Conservation (phyloP, 768 basidiomycete genomes). For the Dioszegia hungarica region DNA sequence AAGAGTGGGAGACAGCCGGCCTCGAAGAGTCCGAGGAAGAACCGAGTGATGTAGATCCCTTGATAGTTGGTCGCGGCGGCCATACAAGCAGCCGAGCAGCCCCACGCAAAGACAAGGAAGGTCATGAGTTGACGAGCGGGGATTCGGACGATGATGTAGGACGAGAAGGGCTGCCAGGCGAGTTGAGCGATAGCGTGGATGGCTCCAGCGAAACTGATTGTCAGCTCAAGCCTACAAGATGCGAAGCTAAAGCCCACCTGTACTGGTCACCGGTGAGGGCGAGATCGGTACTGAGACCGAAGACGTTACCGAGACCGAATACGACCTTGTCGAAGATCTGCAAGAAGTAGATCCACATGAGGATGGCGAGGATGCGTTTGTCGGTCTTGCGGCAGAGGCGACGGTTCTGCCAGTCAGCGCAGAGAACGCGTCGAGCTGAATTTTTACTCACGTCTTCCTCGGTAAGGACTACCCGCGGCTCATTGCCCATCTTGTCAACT, state of each 20-base stretch:
- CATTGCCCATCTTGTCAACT: constrained; percentile 26
- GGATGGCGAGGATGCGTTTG: constrained; percentile 35
- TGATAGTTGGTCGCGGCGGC: constrained; percentile 24
- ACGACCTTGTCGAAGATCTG: constrained; percentile 42
- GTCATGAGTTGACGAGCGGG: constrained; percentile 41
- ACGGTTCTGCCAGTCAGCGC: constrained; percentile 14
- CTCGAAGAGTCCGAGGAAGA: constrained; percentile 49
- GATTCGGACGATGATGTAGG: constrained; percentile 42
- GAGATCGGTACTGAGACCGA: constrained; percentile 35
- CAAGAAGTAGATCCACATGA: constrained; percentile 44
- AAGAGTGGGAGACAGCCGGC: constrained; percentile 48
- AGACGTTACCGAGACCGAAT: constrained; percentile 42
- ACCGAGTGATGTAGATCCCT: constrained; percentile 43
- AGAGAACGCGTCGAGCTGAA: too few species aligned
- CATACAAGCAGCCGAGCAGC: constrained; percentile 29
- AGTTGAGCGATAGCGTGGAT: constrained; percentile 43
- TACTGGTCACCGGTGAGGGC: constrained; percentile 33
- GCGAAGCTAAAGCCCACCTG: background rate
- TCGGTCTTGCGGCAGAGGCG: constrained; percentile 41
- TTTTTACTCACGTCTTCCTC: constrained; percentile 45
- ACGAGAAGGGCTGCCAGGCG: constrained; percentile 45
- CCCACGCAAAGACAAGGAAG: constrained; percentile 42
- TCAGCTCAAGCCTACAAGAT: background rate
- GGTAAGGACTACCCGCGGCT: constrained; percentile 35
- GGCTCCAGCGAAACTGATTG: constrained; percentile 24